These are phyloP conservation scores for Blepharisma stoltei DNA, from an alignment of 73 alveolate genomes.

Conservation along the genomic window DNA sequence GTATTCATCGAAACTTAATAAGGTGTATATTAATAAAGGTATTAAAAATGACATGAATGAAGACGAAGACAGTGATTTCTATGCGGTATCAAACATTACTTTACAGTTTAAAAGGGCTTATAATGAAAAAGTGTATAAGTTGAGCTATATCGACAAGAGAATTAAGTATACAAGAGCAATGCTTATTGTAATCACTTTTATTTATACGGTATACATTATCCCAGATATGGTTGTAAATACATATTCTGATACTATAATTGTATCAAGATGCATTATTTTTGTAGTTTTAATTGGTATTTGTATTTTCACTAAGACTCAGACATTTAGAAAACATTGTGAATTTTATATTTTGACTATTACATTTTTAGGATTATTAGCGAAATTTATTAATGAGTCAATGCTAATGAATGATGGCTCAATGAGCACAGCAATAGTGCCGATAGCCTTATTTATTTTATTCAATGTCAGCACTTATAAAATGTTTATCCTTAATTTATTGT, in stretches of 20 bases:
- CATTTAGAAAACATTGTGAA: not conserved
- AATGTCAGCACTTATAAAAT: not conserved
- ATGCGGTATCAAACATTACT: not conserved
- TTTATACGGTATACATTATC: not conserved
- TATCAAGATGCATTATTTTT: not conserved
- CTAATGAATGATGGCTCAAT: not conserved
- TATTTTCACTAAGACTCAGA: not conserved
- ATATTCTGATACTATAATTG: not conserved
- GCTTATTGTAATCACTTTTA: not conserved
- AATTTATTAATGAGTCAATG: conserved; percentile 9
- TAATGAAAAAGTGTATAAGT: not conserved
- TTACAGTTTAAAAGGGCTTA: not conserved
- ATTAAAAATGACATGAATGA: not conserved
- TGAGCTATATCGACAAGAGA: not conserved
- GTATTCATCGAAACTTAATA: no score
- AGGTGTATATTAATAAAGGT: no score
- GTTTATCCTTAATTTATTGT: not conserved
- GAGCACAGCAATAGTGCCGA: conserved; percentile 1
- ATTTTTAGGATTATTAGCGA: not conserved
- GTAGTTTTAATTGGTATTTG: not conserved
- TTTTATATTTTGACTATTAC: not conserved
- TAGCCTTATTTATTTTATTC: not conserved
- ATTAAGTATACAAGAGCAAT: not conserved
- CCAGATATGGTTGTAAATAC: not conserved
- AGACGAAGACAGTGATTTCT: not conserved